A percentile compares a stretch with the other conserved stretches of the same genome.
Conservation (phyloP, 164 flowering plant species). For the Stephania yunnanensis region DNA sequence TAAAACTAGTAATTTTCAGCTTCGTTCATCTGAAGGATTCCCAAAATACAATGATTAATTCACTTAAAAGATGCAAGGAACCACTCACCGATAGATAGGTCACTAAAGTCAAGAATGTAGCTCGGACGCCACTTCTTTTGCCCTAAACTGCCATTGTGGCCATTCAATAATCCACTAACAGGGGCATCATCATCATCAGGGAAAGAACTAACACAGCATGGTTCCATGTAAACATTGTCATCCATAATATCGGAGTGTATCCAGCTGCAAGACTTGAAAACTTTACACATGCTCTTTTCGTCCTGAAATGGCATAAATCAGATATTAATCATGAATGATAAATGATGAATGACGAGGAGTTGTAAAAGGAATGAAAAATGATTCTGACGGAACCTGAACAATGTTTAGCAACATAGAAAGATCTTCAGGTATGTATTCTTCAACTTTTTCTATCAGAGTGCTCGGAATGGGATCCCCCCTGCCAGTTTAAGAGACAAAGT, state of each 20-base stretch:
- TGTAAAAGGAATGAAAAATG: background rate
- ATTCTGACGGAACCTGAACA: slow-evolving; percentile 36
- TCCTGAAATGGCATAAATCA: slow-evolving; percentile 31
- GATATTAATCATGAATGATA: slow-evolving; percentile 3
- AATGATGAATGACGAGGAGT: background rate
- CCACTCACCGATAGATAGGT: slow-evolving; percentile 65
- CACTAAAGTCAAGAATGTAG: slow-evolving; percentile 78
- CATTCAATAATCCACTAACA: slow-evolving; percentile 21
- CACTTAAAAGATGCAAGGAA: slow-evolving; percentile 7
- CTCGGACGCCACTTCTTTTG: slow-evolving; percentile 57
- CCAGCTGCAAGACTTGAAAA: slow-evolving; percentile 52
- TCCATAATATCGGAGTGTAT: slow-evolving; percentile 96
- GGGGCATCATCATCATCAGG: slow-evolving; percentile 15
- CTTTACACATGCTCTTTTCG: slow-evolving; percentile 21
- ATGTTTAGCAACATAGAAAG: slow-evolving; percentile 33
- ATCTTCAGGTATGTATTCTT: slow-evolving; percentile 77
- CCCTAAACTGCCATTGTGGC: slow-evolving; percentile 13
- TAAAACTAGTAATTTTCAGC: background rate
- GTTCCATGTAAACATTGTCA: slow-evolving; percentile 79
- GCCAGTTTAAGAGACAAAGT: slow-evolving; percentile 19
- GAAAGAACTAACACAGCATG: slow-evolving; percentile 20
- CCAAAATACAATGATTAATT: background rate
- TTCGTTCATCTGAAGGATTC: background rate
- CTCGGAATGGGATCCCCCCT: slow-evolving; percentile 92
- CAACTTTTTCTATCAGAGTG: slow-evolving; percentile 56